Base-by-base conservation (phyloP, 2,329 filamentous ascomycete genomes). In the Penicillium sp. region DNA sequence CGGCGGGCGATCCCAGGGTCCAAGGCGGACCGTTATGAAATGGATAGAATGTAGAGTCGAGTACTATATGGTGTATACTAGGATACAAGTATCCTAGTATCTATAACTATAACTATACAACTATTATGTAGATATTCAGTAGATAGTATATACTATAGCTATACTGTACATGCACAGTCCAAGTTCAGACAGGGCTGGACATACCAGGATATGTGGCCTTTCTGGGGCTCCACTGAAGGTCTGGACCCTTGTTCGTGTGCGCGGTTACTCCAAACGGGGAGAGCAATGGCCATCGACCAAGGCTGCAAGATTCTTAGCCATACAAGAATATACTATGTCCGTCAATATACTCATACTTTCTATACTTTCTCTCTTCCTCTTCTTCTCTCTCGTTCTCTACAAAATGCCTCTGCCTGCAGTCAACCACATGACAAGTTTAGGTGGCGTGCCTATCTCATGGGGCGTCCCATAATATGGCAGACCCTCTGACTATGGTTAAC, bases 211-310 rank as follows among this genome's bases (percentile, higher is more conserved):
- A 42, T 24, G 14, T 43, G 39, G 39, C 21, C 21, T 21, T 23
- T 23, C 9, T 4, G 11, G 10, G 52, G 42, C 49, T 55, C 56
- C 59, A 59, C 54, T 51, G 11, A 21, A 23, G 53, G 54, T 50
- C 51, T 54, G 55, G 55, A 57, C 55, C 55, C 50, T 42, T 60
- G 54, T 52, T 60, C 55, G 52, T 54, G 55, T 60, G 58, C 42
- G 33, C 44, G 21, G 4, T 58, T 58, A 58, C 58, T 60, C 10
- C 28, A 55, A 55, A 11, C 9, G 37, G 39, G 36, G 37, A 16
- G 19, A 42, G 39, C 10, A 33, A 23, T 34, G 42, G 28, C 29
- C n/a, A 14, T 33, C 10, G 37, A 26, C 48, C 7, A 33, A 43
- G 23, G 23, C 39, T 43, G 39, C 39, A 43, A 29, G 39, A 43